These are phyloP conservation scores for Xylariomycetidae sp. DNA, from an alignment of 2,329 filamentous ascomycete species.

Conservation along the genomic window DNA sequence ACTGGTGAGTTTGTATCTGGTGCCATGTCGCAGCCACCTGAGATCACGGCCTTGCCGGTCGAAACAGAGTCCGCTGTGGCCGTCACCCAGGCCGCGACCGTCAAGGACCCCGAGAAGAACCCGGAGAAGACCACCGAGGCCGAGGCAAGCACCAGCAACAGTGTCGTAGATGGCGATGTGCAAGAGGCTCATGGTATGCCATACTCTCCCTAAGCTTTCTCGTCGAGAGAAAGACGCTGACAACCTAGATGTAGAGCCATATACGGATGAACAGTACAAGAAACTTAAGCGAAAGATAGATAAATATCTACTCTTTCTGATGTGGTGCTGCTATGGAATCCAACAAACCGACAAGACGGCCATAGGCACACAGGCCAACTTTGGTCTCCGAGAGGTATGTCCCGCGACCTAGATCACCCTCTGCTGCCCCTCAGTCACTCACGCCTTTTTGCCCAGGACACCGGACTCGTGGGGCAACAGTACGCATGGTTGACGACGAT, in stretches of 20 bases:
- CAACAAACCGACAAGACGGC: conserved; percentile 45
- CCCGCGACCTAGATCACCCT: too few relatives aligned
- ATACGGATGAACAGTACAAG: conserved; percentile 34
- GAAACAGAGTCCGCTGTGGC: conserved; percentile 13
- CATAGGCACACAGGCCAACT: conserved; percentile 33
- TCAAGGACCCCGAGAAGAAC: conserved; percentile 11
- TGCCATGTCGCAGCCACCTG: conserved; percentile 11
- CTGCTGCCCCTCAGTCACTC: too few relatives aligned
- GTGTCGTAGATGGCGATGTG: conserved; percentile 14
- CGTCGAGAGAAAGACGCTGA: too few relatives aligned
- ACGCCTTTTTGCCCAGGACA: conserved; percentile 26
- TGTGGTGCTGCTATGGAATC: conserved; percentile 45
- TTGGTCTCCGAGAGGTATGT: conserved; percentile 29
- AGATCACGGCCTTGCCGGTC: conserved; percentile 16
- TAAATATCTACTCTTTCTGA: conserved; percentile 39
- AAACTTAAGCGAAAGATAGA: conserved; percentile 37
- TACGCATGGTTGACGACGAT: conserved; percentile 30
- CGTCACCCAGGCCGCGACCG: conserved; percentile 3
- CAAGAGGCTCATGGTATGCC: conserved; percentile 14
- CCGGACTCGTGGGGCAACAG: conserved; percentile 27
- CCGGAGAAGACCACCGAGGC: conserved; percentile 10
- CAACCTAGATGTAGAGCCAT: too few relatives aligned
- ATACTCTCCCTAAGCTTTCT: too few relatives aligned
- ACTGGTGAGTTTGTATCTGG: background rate
- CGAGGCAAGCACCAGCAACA: conserved; percentile 19